These are phyloP conservation scores for Aspergillus sergii DNA, from an alignment of 2,329 filamentous ascomycete species.

Conservation along the genomic window DNA sequence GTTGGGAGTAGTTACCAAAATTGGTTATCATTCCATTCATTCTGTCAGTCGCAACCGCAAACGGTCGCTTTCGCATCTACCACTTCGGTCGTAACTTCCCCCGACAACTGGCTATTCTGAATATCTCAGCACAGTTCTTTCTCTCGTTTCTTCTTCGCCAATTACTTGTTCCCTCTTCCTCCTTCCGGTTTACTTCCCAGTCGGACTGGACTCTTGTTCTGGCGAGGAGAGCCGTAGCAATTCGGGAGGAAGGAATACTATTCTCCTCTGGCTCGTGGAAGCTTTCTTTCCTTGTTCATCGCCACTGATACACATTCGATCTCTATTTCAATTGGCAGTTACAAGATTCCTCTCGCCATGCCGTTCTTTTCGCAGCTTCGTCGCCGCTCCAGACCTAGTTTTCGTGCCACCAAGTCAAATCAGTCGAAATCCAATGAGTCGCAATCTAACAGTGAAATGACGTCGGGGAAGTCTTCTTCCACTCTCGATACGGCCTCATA, in stretches of 20 bases:
- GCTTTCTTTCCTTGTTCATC: conserved; percentile 4
- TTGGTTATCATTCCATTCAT: conserved; percentile 13
- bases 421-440: conserved; percentile 49
- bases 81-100: conserved; percentile 2
- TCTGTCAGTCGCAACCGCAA: conserved; percentile 35
- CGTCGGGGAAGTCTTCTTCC: conserved; percentile 65
- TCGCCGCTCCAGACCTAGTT: conserved; percentile 74
- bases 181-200: not conserved
- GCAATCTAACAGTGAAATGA: conserved; percentile 56
- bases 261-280: not conserved
- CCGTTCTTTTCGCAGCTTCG: conserved; percentile 76
- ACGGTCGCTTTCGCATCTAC: conserved; percentile 31
- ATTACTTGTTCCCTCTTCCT: not conserved
- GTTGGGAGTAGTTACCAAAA: not conserved
- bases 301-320: not conserved
- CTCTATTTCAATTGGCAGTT: not conserved
- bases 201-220: not conserved
- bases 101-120: not conserved
- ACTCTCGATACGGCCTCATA: conserved; percentile 60
- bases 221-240: not conserved
- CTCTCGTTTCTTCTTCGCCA: not conserved
- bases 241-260: not conserved
- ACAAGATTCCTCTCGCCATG: conserved; percentile 34
- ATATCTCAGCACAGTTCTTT: not conserved
- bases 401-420: conserved; percentile 62